Evolutionary conservation across 2,329 filamentous ascomycete species (phyloP), one percentile per base, ranked within the genome.

Genomic region (Phialophora tarda): DNA sequence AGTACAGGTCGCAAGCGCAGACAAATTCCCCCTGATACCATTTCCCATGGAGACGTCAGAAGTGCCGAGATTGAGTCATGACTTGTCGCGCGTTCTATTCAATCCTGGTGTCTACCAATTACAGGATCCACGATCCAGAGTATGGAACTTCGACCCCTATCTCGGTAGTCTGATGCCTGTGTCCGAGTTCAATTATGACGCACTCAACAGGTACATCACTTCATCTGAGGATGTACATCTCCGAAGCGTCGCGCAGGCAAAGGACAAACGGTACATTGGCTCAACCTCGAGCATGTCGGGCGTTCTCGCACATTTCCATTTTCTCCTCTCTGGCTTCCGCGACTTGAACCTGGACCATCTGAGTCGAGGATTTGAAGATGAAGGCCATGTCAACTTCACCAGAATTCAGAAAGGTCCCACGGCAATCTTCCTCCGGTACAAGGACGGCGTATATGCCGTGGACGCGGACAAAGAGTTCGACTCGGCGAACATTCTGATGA

Each of bases 81-180:
- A 91, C 6, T 82, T 97, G 34, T 92, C 96, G 68, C 86, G 93
- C 64, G 94, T 96, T n/a, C 81, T 99, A 2, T 99, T 99, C 84
- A 99, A 97, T 74, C 90, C 90, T 1, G 93, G 95, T 24, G 91
- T 97, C 44, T 97, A 97, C 77, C 89, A 92, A 59, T 85, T 99
- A 59, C 93, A 96, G 78, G 95, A 99, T 76, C 88, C 90, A 26
- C 87, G 92, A 65, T 93, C 94, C 47, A 86, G 88, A 21, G 92
- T 98, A 6, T 99, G 88, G 84, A 99, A 99, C 77, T 99, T 99
- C 74, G 94, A 99, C 75, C 95, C 96, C 0, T 97, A 97, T 74
- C 84, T 99, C 23, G 88, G 93, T 67, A 88, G 88, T 60, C 96
- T 99, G 73, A 98, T 98, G 92, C 93, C 95, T 1, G 89, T 95